Evolutionary conservation across 2,329 filamentous ascomycete genomes (phyloP), one percentile per base, ranked within the genome.

Genomic region (Fusarium graminum): DNA sequence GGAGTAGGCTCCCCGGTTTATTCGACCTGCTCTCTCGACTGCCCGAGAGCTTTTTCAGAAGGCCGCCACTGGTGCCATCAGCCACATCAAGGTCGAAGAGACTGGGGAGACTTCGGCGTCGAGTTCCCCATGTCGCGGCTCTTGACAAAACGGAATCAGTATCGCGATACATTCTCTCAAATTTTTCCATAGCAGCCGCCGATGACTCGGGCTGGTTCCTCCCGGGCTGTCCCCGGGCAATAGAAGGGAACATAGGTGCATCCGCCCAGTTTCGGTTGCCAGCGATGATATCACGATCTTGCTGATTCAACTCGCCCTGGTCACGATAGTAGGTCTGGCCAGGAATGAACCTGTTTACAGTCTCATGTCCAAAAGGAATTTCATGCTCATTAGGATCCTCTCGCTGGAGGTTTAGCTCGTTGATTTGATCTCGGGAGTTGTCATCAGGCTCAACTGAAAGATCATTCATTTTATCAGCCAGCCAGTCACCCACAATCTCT

Each of bases 71-170:
- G 41, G 90, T 79, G 17, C 83, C 86, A 36, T 83, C 86, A 42
- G 90, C 74, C 13, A 75, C 66, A 22, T 80, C 88, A 28, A 88
- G 78, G 56, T 91, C 88, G 7, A 80, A 65, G 54, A 83, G 70
- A 67, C 84, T 88, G 3, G 89, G 87, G 46, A 90, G 80, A 74
- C 89, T 90, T 57, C 86, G 85, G 40, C 89, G 85, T 8, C 87
- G 84, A 3, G 90, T 92, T 16, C 90, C 90, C 82, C 90, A 88
- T 1, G 90, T 92, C 17, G 90, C 90, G 14, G 88, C 84, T 63
- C 86, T 81, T 3, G 88, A 90, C 11, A 88, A 75, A 12, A 89
- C 80, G 0, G 88, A 90, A 28, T 82, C 83, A 45, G 81, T 87
- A 63, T 88, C 85, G 19, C 80, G 80, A 52, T 79, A 83, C 79